Base-by-base conservation (phyloP, 140 eudicot species). In the Cichorium intybus region DNA sequence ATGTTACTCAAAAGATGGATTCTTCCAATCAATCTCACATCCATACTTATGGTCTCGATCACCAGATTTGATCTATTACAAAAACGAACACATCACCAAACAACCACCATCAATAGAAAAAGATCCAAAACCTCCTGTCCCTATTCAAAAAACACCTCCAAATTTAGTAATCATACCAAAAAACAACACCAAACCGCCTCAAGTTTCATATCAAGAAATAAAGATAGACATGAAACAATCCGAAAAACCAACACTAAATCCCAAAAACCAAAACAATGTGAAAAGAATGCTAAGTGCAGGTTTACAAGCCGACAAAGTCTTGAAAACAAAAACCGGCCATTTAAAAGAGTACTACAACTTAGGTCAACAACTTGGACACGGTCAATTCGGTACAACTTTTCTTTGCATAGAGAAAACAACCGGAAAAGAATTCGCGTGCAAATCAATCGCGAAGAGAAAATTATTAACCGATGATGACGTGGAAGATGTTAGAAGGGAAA, bases 301-400 rank as follows among this genome's bases (percentile, higher is more conserved):
- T 22, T 84, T 90, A 34, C 76, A 71, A 56, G 90, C 73, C 12
- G 87, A 90, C 16, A 78, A 81, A 2, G 94, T 87, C 6, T 72
- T 90, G 37, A 84, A 66, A 76, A 84, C 85, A 3, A 87, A 80
- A 71, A 87, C 94, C 0, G 97, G 95, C 9, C 88, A 87, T 75
- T 54, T 90, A 45, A 84, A 90, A 79, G 95, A 90, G 78, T 68
- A 75, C 66, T 90, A 75, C 35, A 82, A 82, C 34, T 74, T 90
- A 63, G 97, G 97, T 31, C 77, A 54, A 22, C 82, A 90, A 48
- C 62, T 90, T 14, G 97, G 97, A 43, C 89, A 87, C 14, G 97
- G 97, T 43, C 97, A 87, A 56, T 90, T 84, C 22, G 97, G 97
- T 53, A 87, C 94, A 1, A 90, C 97, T 37, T 90, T 84, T 66